Conservation (phyloP, 805 yeast species). For the Cyberlindnera xishuangbannaensis region DNA sequence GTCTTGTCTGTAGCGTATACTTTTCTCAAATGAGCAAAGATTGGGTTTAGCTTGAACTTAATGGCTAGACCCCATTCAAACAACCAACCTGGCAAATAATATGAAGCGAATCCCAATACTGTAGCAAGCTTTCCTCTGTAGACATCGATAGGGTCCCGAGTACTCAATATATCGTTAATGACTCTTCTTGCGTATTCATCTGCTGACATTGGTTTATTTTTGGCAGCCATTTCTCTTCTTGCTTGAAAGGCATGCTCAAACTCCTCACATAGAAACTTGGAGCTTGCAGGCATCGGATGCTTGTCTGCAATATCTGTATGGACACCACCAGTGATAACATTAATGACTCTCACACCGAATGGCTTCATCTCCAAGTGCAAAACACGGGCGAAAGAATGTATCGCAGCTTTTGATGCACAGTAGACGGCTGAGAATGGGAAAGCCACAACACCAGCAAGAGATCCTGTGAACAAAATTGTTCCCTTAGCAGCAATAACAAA, state of each 20-base stretch:
- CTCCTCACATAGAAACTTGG: constrained; percentile 48
- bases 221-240: constrained; percentile 54
- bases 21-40: constrained; percentile 27
- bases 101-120: constrained; percentile 29
- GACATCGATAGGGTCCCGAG: constrained; percentile 39
- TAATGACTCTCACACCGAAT: constrained; percentile 64
- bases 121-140: constrained; percentile 50
- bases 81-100: constrained; percentile 41
- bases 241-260: constrained; percentile 41
- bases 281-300: constrained; percentile 49
- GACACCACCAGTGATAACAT: constrained; percentile 73
- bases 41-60: constrained; percentile 35
- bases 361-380: constrained; percentile 65
- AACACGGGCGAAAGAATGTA: constrained; percentile 62
- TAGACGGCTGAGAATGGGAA: constrained; percentile 70
- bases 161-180: constrained; percentile 40
- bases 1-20: too few relatives aligned
- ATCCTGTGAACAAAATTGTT: constrained; percentile 68
- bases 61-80: constrained; percentile 35
- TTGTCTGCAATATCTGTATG: constrained; percentile 63
- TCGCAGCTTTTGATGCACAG: constrained; percentile 68
- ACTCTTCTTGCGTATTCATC: constrained; percentile 52
- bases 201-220: constrained; percentile 54
- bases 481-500: constrained; percentile 62
- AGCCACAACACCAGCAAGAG: constrained; percentile 57